phyloP scores from a whole-genome alignment of 768 basidiomycete species.

The Cystobasidiopsis lactophilus region DNA sequence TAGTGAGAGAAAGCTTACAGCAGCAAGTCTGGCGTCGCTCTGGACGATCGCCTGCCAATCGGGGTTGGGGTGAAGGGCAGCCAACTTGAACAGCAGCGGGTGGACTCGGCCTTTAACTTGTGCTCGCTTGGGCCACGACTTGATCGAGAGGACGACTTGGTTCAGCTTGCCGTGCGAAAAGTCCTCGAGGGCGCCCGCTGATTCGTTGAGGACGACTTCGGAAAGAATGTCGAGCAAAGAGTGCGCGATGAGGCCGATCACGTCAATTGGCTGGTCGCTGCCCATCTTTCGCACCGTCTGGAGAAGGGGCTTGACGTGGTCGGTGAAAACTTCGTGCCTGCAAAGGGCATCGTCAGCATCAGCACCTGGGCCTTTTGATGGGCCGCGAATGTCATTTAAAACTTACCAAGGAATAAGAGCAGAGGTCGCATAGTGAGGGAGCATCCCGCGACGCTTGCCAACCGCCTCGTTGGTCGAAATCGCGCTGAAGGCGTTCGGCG shows the following conservation, averaged over 20 bases:
- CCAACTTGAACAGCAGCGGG: neutral
- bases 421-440: too few relatives aligned
- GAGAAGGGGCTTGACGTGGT: too few relatives aligned
- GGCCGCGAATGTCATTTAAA: too few relatives aligned
- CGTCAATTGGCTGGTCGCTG: neutral
- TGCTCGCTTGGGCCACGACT: neutral
- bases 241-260: neutral
- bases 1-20: neutral
- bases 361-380: too few relatives aligned
- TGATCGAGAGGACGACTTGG: neutral
- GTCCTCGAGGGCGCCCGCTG: neutral
- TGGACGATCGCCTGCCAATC: slow-evolving; percentile 1
- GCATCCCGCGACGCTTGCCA: too few relatives aligned
- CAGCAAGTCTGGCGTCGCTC: neutral
- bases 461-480: neutral
- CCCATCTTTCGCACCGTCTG: too few relatives aligned
- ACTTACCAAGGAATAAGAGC: too few relatives aligned
- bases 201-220: neutral
- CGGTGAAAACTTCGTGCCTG: too few relatives aligned
- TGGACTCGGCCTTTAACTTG: neutral
- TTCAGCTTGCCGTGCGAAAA: neutral
- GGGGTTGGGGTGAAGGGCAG: neutral
- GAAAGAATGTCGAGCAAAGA: neutral
- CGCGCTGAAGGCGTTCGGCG: neutral
- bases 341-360: too few relatives aligned